Conservation (phyloP, 768 basidiomycete genomes). For the Scleroderma citrinum region DNA sequence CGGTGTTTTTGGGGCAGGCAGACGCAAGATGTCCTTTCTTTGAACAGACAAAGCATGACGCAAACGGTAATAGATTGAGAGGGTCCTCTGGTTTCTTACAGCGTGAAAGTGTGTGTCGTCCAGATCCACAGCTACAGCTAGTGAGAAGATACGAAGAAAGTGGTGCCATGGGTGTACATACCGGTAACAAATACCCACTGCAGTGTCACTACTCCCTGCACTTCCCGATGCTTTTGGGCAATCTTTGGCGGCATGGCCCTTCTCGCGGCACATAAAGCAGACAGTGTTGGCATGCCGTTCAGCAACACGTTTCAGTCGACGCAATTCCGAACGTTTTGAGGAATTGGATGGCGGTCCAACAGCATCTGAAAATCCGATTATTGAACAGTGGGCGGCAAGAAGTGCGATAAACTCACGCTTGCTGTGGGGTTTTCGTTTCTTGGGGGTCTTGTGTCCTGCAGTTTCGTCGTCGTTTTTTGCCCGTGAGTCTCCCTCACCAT, state of each 20-base stretch:
- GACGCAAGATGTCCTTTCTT: constrained; percentile 82
- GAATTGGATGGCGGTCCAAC: constrained; percentile 18
- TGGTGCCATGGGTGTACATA: constrained; percentile 26
- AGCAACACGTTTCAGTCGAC: constrained; percentile 59
- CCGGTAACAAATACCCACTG: constrained; percentile 70
- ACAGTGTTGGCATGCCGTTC: constrained; percentile 54
- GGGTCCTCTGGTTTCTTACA: constrained; percentile 66
- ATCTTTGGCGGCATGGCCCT: constrained; percentile 77
- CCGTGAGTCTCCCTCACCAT: too few relatives aligned
- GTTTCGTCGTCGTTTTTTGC: too few relatives aligned
- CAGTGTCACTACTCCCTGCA: constrained; percentile 14
- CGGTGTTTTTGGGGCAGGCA: constrained; percentile 72
- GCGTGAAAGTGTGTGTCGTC: constrained; percentile 67
- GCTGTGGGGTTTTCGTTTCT: too few relatives aligned
- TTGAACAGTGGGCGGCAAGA: background rate
- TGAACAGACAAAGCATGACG: constrained; percentile 88
- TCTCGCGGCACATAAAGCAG: constrained; percentile 83
- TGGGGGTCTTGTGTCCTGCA: constrained; percentile 25
- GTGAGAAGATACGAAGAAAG: background rate
- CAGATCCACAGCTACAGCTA: constrained; percentile 70
- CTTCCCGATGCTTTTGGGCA: constrained; percentile 50
- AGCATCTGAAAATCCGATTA: constrained; percentile 19
- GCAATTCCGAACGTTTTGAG: constrained; percentile 42
- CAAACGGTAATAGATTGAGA: constrained; percentile 71
- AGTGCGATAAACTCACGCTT: constrained; percentile 14